A percentile compares a stretch with the other conserved stretches of the same genome.
Evolutionary conservation across 2,329 filamentous ascomycete species (phyloP).

Genomic region (Diaporthe eres): DNA sequence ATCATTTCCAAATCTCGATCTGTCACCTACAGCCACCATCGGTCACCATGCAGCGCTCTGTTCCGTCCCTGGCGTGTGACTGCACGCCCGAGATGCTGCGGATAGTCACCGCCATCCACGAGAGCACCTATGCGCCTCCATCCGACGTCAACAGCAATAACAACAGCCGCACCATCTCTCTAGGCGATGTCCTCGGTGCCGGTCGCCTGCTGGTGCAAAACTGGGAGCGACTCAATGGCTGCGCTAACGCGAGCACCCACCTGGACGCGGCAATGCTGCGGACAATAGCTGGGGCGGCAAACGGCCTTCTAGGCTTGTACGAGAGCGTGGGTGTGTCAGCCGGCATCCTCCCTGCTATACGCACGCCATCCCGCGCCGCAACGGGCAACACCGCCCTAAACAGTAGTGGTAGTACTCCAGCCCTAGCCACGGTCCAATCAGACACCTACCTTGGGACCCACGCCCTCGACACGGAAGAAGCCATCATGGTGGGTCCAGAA

Average conservation of each 20-base stretch:
- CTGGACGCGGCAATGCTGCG: background rate
- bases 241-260: background rate
- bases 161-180: background rate
- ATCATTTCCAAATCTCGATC: no score
- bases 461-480: background rate
- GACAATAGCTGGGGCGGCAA: background rate
- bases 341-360: no score
- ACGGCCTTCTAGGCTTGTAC: background rate
- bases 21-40: background rate
- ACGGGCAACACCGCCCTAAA: no score
- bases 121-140: background rate
- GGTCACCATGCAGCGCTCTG: background rate
- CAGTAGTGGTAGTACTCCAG: background rate
- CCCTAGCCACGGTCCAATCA: background rate
- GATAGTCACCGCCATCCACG: background rate
- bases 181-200: background rate
- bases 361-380: no score
- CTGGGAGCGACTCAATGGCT: background rate
- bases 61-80: background rate
- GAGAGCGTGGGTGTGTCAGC: background rate
- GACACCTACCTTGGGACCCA: background rate
- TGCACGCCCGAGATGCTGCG: background rate
- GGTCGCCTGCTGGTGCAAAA: background rate
- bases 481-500: background rate
- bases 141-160: background rate